Conservation (phyloP, 306 rosid species). For the Trichosanthes truncata region DNA sequence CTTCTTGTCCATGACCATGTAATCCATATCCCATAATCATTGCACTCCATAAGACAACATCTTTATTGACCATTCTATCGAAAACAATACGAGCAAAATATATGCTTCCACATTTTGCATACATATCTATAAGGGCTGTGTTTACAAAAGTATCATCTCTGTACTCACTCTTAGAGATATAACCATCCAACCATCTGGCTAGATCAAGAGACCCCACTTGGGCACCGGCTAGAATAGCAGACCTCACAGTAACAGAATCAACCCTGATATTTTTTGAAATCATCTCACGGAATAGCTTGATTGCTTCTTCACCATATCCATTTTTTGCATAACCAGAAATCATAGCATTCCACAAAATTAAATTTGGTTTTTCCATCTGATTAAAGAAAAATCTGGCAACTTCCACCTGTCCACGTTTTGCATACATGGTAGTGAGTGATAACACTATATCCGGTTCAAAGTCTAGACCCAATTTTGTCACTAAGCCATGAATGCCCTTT, state of each 20-base stretch:
- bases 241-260: conserved; percentile 12
- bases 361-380: conserved; percentile 11
- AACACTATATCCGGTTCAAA: conserved; percentile 4
- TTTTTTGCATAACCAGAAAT: conserved; percentile 16
- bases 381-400: conserved; percentile 13
- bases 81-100: conserved; percentile 5
- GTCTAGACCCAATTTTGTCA: conserved; percentile 11
- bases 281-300: conserved; percentile 10
- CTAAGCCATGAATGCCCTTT: conserved; percentile 1
- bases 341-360: conserved; percentile 16
- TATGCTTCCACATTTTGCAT: conserved; percentile 17
- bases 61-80: background rate
- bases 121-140: conserved; percentile 12
- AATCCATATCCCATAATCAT: conserved; percentile 16
- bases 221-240: conserved; percentile 8
- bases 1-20: conserved; percentile 13
- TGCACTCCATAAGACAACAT: conserved; percentile 12
- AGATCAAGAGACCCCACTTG: conserved; percentile 8
- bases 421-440: conserved; percentile 13
- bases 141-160: conserved; percentile 2
- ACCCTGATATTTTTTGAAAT: background rate
- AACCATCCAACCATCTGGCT: conserved; percentile 13
- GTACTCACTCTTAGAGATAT: conserved; percentile 3
- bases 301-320: conserved; percentile 14
- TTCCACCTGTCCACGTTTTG: conserved; percentile 11